Evolutionary conservation across 2,329 filamentous ascomycete genomes (phyloP).

Genomic region (Fusarium hainanense): DNA sequence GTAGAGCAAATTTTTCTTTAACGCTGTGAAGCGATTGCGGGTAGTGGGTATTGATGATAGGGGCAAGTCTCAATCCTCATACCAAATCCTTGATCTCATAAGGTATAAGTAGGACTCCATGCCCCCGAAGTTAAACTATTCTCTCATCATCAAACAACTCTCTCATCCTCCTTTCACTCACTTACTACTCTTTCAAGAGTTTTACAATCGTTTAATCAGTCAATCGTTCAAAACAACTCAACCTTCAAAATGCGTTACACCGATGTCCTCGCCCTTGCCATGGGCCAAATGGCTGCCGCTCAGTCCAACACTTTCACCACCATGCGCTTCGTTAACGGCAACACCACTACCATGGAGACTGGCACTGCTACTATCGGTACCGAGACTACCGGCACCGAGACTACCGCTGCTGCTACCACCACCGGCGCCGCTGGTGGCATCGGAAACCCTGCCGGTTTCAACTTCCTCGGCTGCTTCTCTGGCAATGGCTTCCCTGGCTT

Average conservation of each 20-base stretch:
- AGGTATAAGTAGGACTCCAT: slow-evolving; percentile 42
- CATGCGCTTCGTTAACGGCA: not conserved
- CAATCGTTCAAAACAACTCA: slow-evolving; percentile 33
- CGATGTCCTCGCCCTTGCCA: slow-evolving; percentile 46
- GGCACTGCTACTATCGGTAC: not conserved
- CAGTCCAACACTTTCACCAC: slow-evolving; percentile 10
- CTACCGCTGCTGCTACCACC: not conserved
- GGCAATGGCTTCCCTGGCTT: slow-evolving; percentile 44
- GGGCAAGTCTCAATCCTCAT: not conserved
- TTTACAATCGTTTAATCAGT: slow-evolving; percentile 38
- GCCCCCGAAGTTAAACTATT: slow-evolving; percentile 13
- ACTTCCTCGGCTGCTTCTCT: slow-evolving; percentile 45
- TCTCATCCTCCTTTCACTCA: slow-evolving; percentile 46
- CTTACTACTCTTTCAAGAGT: slow-evolving; percentile 44
- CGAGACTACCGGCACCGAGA: slow-evolving; percentile 2
- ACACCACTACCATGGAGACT: not conserved
- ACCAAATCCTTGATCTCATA: not conserved
- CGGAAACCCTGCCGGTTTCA: slow-evolving; percentile 29
- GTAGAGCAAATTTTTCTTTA: not conserved
- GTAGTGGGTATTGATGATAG: not conserved
- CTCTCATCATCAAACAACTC: slow-evolving; percentile 36
- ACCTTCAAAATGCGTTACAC: slow-evolving; percentile 47
- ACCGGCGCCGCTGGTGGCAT: slow-evolving; percentile 10
- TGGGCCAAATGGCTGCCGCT: slow-evolving; percentile 46
- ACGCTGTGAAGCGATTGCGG: not conserved